Percentiles rank a stretch among this genome's conserved stretches.
phyloP scores from a whole-genome alignment of 805 yeast genomes.

The Sugiyamaella qingdaonensis region DNA sequence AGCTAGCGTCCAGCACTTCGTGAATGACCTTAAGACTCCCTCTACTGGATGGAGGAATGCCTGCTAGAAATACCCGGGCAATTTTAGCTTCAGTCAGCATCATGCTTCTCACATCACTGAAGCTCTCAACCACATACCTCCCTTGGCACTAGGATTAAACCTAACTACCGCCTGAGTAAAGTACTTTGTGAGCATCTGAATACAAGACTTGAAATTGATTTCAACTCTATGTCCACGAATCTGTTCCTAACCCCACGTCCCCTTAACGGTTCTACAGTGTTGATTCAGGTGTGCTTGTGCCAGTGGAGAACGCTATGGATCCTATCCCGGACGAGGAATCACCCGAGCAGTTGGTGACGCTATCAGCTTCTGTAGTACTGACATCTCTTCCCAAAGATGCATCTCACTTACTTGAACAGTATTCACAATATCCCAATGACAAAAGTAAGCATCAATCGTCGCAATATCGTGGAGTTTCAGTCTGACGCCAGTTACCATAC shows the following conservation, averaged over 20 bases:
- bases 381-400: conserved; percentile 30
- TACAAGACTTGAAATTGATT: background rate
- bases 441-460: conserved; percentile 14
- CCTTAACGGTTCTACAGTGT: background rate
- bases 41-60: conserved; percentile 73
- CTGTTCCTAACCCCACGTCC: too few species aligned
- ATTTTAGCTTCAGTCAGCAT: conserved; percentile 49
- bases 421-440: conserved; percentile 22
- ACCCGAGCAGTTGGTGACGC: conserved; percentile 28
- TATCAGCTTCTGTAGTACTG: conserved; percentile 33
- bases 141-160: conserved; percentile 71
- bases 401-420: conserved; percentile 25
- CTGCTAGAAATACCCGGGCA: conserved; percentile 72
- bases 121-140: conserved; percentile 37
- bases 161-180: conserved; percentile 71
- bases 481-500: conserved; percentile 36
- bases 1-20: conserved; percentile 49
- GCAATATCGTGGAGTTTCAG: background rate
- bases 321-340: conserved; percentile 30
- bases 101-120: background rate
- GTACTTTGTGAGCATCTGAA: conserved; percentile 80
- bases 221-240: background rate
- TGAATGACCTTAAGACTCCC: conserved; percentile 57
- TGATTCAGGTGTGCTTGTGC: background rate
- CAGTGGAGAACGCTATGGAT: conserved; percentile 3